Conservation (phyloP, 148 eudicot genomes). For the Pouteria glomerata region DNA sequence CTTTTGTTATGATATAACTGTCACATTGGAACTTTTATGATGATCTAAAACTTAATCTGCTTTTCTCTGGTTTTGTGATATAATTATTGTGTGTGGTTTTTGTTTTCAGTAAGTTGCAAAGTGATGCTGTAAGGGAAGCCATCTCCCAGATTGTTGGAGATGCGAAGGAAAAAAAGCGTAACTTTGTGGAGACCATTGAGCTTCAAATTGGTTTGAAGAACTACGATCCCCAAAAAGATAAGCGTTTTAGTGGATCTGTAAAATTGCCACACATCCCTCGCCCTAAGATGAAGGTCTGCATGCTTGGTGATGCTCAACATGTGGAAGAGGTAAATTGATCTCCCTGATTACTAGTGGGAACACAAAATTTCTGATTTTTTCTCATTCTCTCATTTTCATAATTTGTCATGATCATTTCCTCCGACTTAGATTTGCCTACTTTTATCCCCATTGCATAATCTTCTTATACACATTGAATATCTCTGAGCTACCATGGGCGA, state of each 20-base stretch:
- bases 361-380: background rate
- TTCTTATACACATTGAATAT: background rate
- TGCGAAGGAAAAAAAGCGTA: constrained; percentile 33
- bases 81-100: background rate
- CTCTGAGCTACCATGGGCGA: background rate
- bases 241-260: constrained; percentile 49
- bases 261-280: constrained; percentile 50
- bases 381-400: background rate
- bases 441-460: too few species aligned
- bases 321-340: constrained; percentile 36
- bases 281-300: constrained; percentile 50
- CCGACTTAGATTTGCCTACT: too few species aligned
- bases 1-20: background rate
- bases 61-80: background rate
- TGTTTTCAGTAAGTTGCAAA: constrained; percentile 33
- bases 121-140: constrained; percentile 45
- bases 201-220: constrained; percentile 51
- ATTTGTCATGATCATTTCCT: background rate
- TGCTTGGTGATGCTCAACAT: constrained; percentile 55
- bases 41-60: background rate
- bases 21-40: background rate
- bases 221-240: constrained; percentile 51
- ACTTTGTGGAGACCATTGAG: constrained; percentile 38
- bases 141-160: constrained; percentile 26
- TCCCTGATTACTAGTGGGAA: background rate